Conservation (phyloP, 2,329 filamentous ascomycete genomes). For the Drechslerella stenobrocha region DNA sequence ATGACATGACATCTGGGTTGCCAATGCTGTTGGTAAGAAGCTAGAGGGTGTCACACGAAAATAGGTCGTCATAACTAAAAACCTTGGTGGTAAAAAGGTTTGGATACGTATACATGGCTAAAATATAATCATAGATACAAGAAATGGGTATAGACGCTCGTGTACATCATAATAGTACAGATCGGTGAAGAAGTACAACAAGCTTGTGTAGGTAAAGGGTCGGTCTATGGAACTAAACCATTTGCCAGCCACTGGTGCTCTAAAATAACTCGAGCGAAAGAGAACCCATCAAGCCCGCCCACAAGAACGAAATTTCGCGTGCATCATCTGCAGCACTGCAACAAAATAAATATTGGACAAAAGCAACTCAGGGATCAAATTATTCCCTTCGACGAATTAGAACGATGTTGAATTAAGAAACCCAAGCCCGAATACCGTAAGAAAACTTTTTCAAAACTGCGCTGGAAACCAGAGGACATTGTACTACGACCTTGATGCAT, state of each 20-base stretch:
- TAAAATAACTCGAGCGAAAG: too few species aligned
- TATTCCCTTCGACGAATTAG: background rate
- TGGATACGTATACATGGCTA: too few species aligned
- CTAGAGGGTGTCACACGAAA: too few species aligned
- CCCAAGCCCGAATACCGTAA: conserved; percentile 9
- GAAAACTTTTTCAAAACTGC: conserved; percentile 39
- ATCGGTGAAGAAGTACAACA: conserved; percentile 12
- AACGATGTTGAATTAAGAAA: conserved; percentile 1
- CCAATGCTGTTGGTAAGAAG: too few species aligned
- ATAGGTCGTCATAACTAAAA: too few species aligned
- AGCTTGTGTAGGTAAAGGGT: conserved; percentile 9
- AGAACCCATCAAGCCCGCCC: too few species aligned
- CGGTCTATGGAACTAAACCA: conserved; percentile 15
- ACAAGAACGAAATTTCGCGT: conserved; percentile 8
- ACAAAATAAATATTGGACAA: conserved; percentile 10
- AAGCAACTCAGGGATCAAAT: conserved; percentile 24
- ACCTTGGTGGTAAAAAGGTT: too few species aligned
- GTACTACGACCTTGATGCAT: too few species aligned
- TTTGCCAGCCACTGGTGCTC: conserved; percentile 6
- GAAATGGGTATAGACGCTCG: conserved; percentile 43
- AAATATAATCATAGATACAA: conserved; percentile 17
- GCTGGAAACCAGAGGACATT: too few species aligned
- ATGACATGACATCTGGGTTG: too few species aligned
- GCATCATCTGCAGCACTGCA: conserved; percentile 10
- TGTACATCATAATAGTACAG: conserved; percentile 47